phyloP scores from a whole-genome alignment of 768 basidiomycete genomes.

The Crucibulum laeve region DNA sequence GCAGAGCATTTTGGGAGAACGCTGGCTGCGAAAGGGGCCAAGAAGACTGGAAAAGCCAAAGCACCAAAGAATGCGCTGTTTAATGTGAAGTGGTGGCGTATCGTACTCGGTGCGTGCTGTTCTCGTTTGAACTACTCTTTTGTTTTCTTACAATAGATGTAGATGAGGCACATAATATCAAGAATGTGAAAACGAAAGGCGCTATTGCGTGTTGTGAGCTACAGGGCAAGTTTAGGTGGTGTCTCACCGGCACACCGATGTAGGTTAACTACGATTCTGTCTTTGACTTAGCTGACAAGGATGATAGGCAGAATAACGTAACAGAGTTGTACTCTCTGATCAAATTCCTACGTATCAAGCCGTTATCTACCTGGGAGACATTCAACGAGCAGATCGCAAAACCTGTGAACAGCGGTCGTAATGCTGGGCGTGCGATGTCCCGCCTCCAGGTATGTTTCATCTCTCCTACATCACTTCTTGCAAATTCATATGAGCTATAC shows the following conservation, averaged over 20 bases:
- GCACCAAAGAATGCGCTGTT: constrained; percentile 68
- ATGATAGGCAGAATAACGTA: constrained; percentile 77
- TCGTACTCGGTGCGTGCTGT: constrained; percentile 67
- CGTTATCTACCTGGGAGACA: constrained; percentile 71
- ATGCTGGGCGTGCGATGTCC: constrained; percentile 70
- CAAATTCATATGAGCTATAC: constrained; percentile 1
- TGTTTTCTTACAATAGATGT: background rate
- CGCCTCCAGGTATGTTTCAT: constrained; percentile 59
- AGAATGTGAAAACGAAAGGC: constrained; percentile 76
- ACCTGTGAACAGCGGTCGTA: constrained; percentile 68
- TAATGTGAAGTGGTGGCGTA: constrained; percentile 74
- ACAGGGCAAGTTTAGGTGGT: constrained; percentile 82
- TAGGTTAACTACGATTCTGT: constrained; percentile 23
- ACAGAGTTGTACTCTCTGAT: constrained; percentile 87
- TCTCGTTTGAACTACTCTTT: constrained; percentile 6
- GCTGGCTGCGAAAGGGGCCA: constrained; percentile 33
- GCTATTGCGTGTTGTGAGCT: constrained; percentile 77
- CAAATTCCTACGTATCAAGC: constrained; percentile 82
- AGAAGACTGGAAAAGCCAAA: constrained; percentile 32
- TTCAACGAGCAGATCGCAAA: constrained; percentile 79
- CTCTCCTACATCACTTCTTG: background rate
- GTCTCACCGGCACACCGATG: constrained; percentile 82
- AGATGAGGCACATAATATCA: constrained; percentile 96
- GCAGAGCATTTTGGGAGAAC: constrained; percentile 42
- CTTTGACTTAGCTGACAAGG: constrained; percentile 11